Evolutionary conservation across 495 filamentous ascomycete species (phyloP).

Genomic region (Aspergillus saccharolyticus): DNA sequence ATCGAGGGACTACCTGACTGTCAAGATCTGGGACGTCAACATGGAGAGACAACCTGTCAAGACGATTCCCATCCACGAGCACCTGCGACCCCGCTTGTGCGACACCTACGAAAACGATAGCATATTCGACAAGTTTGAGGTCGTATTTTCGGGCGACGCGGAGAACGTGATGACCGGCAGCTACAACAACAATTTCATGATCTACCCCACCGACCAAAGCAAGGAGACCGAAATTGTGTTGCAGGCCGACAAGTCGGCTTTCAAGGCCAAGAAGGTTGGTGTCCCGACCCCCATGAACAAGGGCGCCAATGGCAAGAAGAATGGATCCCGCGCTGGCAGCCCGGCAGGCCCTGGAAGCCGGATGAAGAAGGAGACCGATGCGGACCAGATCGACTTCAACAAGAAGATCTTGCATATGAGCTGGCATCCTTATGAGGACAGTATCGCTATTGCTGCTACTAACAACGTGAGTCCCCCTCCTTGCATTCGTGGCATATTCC

Average conservation of each 20-base stretch:
- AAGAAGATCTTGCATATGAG: slow-evolving; percentile 99
- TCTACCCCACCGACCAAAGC: slow-evolving; percentile 92
- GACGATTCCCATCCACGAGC: slow-evolving; percentile 98
- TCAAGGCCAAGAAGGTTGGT: slow-evolving; percentile 99
- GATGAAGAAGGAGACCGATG: slow-evolving; percentile 98
- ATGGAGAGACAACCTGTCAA: slow-evolving; percentile 97
- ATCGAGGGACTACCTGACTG: slow-evolving; percentile 94
- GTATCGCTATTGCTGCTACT: slow-evolving; percentile 97
- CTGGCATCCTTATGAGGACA: slow-evolving; percentile 99
- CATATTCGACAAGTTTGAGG: slow-evolving; percentile 99
- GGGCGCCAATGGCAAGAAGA: slow-evolving; percentile 70
- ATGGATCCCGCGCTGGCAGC: slow-evolving; percentile 78
- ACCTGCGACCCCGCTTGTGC: slow-evolving; percentile 88
- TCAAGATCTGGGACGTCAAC: slow-evolving; percentile 99
- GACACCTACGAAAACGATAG: slow-evolving; percentile 99
- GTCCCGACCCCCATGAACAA: slow-evolving; percentile 97
- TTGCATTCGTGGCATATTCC: neutral
- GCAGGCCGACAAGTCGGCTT: slow-evolving; percentile 96
- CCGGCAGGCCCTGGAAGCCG: slow-evolving; percentile 86
- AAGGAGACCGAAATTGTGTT: slow-evolving; percentile 96
- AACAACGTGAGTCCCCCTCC: slow-evolving; percentile 77
- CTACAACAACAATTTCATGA: slow-evolving; percentile 99
- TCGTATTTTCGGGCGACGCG: slow-evolving; percentile 95
- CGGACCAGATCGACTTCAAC: slow-evolving; percentile 99
- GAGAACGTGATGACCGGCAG: slow-evolving; percentile 99